Evolutionary conservation across 495 filamentous ascomycete species (phyloP).

Genomic region (Immersiella caudata): DNA sequence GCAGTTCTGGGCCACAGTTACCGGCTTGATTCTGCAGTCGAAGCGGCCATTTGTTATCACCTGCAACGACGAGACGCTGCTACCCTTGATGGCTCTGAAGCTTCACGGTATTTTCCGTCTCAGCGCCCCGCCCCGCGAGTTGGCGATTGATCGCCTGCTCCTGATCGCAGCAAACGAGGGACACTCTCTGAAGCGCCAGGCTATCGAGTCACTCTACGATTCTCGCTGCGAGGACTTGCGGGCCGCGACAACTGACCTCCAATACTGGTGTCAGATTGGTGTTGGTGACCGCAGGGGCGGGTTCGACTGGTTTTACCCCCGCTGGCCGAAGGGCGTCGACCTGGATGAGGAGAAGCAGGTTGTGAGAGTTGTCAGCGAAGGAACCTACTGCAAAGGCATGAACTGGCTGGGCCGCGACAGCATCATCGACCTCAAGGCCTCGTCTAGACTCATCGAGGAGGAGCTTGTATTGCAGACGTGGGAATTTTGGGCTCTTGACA

Average conservation of each 20-base stretch:
- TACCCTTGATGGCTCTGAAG: conserved; percentile 70
- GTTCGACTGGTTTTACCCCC: conserved; percentile 83
- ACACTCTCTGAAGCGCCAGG: conserved; percentile 70
- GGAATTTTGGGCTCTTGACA: conserved; percentile 60
- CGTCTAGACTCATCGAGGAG: conserved; percentile 44
- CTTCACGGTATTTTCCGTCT: conserved; percentile 90
- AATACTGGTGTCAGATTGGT: conserved; percentile 96
- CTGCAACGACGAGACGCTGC: conserved; percentile 80
- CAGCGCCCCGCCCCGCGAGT: conserved; percentile 63
- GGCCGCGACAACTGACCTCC: conserved; percentile 79
- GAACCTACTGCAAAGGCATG: conserved; percentile 77
- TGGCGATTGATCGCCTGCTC: conserved; percentile 78
- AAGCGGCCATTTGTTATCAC: conserved; percentile 93
- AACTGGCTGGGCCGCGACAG: conserved; percentile 70
- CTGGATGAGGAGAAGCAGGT: conserved; percentile 64
- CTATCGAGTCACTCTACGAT: conserved; percentile 69
- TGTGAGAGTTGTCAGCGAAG: conserved; percentile 79
- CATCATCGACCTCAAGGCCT: conserved; percentile 24
- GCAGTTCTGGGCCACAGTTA: conserved; percentile 86
- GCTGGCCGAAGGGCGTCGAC: conserved; percentile 71
- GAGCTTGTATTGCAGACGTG: conserved; percentile 58
- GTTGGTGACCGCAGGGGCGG: conserved; percentile 88
- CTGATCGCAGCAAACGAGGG: conserved; percentile 89
- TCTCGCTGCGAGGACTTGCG: conserved; percentile 72
- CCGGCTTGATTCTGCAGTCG: conserved; percentile 76